Base-by-base conservation (phyloP, 768 basidiomycete genomes). In the Rhodotorula graminis region DNA sequence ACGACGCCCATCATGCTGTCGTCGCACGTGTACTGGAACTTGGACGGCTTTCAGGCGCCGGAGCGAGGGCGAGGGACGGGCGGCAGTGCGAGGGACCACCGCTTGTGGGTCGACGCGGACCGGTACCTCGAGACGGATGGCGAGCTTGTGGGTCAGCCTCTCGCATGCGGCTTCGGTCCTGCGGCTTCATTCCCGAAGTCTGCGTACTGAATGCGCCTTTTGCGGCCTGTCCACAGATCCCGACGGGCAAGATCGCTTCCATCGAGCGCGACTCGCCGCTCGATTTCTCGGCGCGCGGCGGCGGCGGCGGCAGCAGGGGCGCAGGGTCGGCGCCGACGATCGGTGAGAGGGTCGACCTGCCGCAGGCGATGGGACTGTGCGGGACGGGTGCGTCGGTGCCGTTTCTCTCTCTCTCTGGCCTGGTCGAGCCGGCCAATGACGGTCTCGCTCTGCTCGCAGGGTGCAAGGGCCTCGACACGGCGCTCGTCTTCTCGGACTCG, bases 21-120 rank as follows among this genome's bases (percentile, higher is more conserved):
- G 2, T 66, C 65, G 46, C 70, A 71, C 49, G 55, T 66, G 33
- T 71, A 71, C 31, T 71, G 60, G 60, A 71, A 71, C 47, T 29
- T 71, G 11, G 65, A 66, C 7, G 70, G 64, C 14, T 71, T 57
- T 31, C 52, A 44, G 25, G 21, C 49, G 49, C 21, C 7, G 25
- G 10, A n/a, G 23, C 25, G 4, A 21, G 44, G 47, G 61, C 46
- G 21, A 15, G 61, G 21, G 53, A 53, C 52, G 57, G 57, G 15
- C 25, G 59, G 59, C 7, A 60, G 42, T 5, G 42, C 25, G n/a
- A 40, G n/a, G 44, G 64, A 44, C 5, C 55, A 57, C n/a, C 31
- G 37, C 47, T 1, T 65, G 25, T 61, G 70, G 65, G 33, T 62
- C 18, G 64, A 52, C 16, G 50, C 52, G 18, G 15, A 27, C 19